phyloP scores from a whole-genome alignment of 805 yeast species.

The Metschnikowia peoriensis region DNA sequence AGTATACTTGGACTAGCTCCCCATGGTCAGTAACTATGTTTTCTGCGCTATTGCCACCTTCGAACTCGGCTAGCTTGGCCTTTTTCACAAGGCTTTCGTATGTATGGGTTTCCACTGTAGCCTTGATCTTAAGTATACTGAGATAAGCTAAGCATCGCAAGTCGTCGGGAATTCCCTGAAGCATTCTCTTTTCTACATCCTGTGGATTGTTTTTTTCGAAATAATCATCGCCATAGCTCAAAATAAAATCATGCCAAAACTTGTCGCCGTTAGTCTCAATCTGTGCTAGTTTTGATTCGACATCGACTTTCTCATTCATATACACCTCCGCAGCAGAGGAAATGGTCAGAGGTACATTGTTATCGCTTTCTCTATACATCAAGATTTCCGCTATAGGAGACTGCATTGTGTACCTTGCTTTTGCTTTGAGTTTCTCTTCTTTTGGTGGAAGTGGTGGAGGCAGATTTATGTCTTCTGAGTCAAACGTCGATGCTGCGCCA shows the following conservation, averaged over 20 bases:
- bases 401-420: conserved; percentile 9
- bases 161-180: conserved; percentile 30
- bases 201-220: conserved; percentile 10
- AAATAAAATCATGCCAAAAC: conserved; percentile 22
- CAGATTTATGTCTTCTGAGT: background rate
- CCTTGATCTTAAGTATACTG: conserved; percentile 30
- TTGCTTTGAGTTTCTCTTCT: conserved; percentile 3
- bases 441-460: conserved; percentile 14
- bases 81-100: conserved; percentile 30
- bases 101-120: conserved; percentile 26
- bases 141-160: conserved; percentile 33
- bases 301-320: conserved; percentile 11
- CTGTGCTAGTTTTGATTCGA: conserved; percentile 2
- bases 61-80: conserved; percentile 17
- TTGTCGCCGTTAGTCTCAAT: conserved; percentile 4
- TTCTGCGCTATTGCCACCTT: background rate
- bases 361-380: conserved; percentile 13
- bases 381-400: conserved; percentile 12
- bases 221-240: conserved; percentile 16
- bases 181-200: conserved; percentile 18
- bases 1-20: conserved; percentile 31
- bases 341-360: conserved; percentile 10
- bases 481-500: background rate
- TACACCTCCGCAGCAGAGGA: conserved; percentile 13
- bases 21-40: background rate